These are phyloP conservation scores for Phytophthora sansomeana DNA, from an alignment of 352 stramenopile species.

Conservation along the genomic window DNA sequence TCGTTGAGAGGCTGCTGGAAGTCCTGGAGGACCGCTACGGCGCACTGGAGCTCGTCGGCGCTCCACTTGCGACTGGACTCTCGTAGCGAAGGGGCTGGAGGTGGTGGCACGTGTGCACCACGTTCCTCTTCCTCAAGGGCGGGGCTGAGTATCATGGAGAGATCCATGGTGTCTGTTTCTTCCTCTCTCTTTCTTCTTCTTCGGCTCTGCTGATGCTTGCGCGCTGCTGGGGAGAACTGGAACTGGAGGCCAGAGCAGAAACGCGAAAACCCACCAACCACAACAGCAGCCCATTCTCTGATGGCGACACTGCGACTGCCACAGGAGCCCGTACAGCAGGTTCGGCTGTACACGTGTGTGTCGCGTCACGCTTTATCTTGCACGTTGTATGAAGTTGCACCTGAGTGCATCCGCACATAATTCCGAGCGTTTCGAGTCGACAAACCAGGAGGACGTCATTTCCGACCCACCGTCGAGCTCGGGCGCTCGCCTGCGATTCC, in stretches of 20 bases:
- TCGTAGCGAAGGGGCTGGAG: conserved; percentile 4
- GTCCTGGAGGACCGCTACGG: conserved; percentile 72
- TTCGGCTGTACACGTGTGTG: conserved; percentile 48
- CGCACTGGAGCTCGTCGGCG: conserved; percentile 63
- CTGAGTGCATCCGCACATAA: conserved; percentile 32
- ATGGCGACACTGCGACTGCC: conserved; percentile 47
- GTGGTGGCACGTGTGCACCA: neutral
- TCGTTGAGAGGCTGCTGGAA: conserved; percentile 46
- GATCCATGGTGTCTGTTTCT: conserved; percentile 46
- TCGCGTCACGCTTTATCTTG: conserved; percentile 49
- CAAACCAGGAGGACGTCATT: neutral
- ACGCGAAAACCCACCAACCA: conserved; percentile 50
- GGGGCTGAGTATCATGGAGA: conserved; percentile 61
- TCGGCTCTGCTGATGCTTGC: conserved; percentile 16
- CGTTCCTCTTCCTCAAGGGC: conserved; percentile 45
- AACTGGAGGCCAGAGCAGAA: conserved; percentile 48
- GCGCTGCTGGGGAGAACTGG: conserved; percentile 42
- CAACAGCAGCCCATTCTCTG: conserved; percentile 32
- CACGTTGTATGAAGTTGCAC: conserved; percentile 39
- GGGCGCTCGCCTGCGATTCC: too few relatives aligned
- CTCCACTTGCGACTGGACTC: conserved; percentile 45
- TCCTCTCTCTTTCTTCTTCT: conserved; percentile 9
- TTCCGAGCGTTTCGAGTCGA: conserved; percentile 22
- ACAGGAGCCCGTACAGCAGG: conserved; percentile 22
- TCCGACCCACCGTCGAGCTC: too few relatives aligned